A percentile compares a stretch with the other conserved stretches of the same genome.
Evolutionary conservation across 2,329 filamentous ascomycete genomes (phyloP).

Genomic region (Pseudocercospora ulei): DNA sequence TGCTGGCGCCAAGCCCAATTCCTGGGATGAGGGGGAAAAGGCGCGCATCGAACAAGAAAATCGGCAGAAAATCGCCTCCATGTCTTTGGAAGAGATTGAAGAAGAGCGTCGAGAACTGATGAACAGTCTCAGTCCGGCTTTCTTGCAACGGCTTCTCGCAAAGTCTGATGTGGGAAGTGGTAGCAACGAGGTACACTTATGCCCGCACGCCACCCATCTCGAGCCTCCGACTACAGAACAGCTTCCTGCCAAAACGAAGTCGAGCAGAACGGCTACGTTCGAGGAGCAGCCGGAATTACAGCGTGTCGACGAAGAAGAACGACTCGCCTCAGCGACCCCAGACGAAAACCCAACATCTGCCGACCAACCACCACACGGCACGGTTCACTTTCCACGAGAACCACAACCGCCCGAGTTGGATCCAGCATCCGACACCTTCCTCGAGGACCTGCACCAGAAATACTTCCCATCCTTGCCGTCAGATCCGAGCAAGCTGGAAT

Average conservation of each 20-base stretch:
- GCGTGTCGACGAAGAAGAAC: conserved; percentile 5
- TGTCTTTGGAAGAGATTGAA: conserved; percentile 75
- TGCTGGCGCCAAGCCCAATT: conserved; percentile 20
- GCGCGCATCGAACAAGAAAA: conserved; percentile 76
- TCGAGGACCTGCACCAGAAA: conserved; percentile 73
- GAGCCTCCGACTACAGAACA: conserved; percentile 1
- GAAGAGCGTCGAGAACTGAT: conserved; percentile 72
- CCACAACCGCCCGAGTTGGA: conserved; percentile 62
- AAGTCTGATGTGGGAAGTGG: conserved; percentile 66
- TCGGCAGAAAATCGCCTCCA: conserved; percentile 57
- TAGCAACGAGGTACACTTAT: conserved; percentile 37
- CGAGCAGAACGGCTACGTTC: conserved; percentile 26
- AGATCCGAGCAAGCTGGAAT: conserved; percentile 75
- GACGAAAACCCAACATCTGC: not conserved
- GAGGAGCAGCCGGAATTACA: conserved; percentile 16
- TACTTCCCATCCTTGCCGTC: conserved; percentile 85
- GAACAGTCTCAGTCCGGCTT: conserved; percentile 59
- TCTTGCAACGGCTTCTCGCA: conserved; percentile 67
- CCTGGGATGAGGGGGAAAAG: conserved; percentile 50
- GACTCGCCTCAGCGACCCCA: not conserved
- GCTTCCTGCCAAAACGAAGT: conserved; percentile 12
- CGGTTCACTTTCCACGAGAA: conserved; percentile 52
- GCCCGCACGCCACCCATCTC: conserved; percentile 11
- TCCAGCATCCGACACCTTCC: conserved; percentile 71
- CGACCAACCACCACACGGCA: conserved; percentile 22